A percentile compares a stretch with the other conserved stretches of the same genome.
Conservation (phyloP, 1,284 basidiomycete species). For the Cryptococcus sp. region DNA sequence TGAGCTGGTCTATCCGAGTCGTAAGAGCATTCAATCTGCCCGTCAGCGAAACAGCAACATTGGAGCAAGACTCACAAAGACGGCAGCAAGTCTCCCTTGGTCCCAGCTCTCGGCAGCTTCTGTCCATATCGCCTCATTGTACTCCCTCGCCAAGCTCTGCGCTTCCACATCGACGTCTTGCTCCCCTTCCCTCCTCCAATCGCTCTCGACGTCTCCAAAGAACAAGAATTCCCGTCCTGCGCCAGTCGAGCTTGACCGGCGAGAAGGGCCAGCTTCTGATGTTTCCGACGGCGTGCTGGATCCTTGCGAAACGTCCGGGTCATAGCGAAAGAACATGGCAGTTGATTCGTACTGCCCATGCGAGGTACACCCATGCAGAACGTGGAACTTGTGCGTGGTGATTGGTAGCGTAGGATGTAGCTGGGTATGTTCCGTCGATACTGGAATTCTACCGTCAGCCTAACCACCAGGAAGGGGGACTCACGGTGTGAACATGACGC, state of each 20-base stretch:
- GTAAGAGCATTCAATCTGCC: constrained; percentile 48
- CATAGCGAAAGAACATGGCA: constrained; percentile 42
- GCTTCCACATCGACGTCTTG: constrained; percentile 14
- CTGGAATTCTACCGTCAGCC: constrained; percentile 6
- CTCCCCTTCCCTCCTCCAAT: constrained; percentile 18
- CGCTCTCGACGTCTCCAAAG: constrained; percentile 43
- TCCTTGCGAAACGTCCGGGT: constrained; percentile 12
- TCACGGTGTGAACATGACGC: constrained; percentile 31
- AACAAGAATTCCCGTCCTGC: constrained; percentile 37
- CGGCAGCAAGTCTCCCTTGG: constrained; percentile 28
- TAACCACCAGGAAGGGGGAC: constrained; percentile 1
- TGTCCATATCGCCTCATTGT: constrained; percentile 37
- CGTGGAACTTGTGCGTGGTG: constrained; percentile 33
- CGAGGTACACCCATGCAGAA: constrained; percentile 41
- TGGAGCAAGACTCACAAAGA: constrained; percentile 38
- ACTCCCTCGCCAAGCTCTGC: constrained; percentile 8
- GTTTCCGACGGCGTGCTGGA: background rate
- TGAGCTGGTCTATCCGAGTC: constrained; percentile 32
- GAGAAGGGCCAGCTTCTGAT: constrained; percentile 1
- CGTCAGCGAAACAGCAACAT: constrained; percentile 10
- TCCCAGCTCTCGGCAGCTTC: constrained; percentile 34
- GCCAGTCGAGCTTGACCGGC: no score
- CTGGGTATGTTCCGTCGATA: constrained; percentile 14
- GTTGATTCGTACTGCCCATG: constrained; percentile 39
- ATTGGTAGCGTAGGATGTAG: constrained; percentile 34